Evolutionary conservation across 2,329 filamentous ascomycete species (phyloP), one percentile per base, ranked within the genome.

Genomic region (Monosporascus sp.): DNA sequence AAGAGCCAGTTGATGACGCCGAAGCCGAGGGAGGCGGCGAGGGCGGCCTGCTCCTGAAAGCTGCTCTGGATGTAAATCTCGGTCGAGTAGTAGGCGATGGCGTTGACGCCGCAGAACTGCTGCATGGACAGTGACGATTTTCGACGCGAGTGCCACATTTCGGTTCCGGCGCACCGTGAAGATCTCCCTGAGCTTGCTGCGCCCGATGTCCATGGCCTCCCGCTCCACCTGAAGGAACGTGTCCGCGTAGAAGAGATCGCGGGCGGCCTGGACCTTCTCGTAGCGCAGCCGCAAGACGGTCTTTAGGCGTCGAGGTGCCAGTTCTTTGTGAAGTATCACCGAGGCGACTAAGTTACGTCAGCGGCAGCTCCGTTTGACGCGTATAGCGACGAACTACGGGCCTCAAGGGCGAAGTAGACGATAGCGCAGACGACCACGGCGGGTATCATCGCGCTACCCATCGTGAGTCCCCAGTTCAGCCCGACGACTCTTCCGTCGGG

Each of bases 101-200:
- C 64, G 48, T 82, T 82, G 45, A 79, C 73, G 48, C 73, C 73
- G 55, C 77, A 79, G 44, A 70, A 77, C 66, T 86, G 83, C 61
- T 87, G 83, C 77, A 85, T 79, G 57, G 85, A 86, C 83, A 87
- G n/a, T 87, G 54, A 85, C 81, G 43, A 85, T 77, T 61, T 83
- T 74, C 1, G 79, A 82, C 2, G 81, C 83, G 17, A 83, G 60
- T 70, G 82, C 75, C 2, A 81, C 83, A 51, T 83, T 79, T 18
- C 83, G 77, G 63, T 86, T 86, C 47, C 84, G 78, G 15, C 81
- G 80, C 20, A 87, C 73, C 0, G 76, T 81, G 49, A 86, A 74
- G 25, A 87, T 66, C 60, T 87, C 82, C 58, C 77, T 72, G 54
- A 85, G 53, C 53, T 77, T 76, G 57, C 70, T 77, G 52, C 74